Percentiles rank a stretch among this genome's conserved stretches.
phyloP scores from a whole-genome alignment of 345 rosid species.

The Microthlaspi erraticum region DNA sequence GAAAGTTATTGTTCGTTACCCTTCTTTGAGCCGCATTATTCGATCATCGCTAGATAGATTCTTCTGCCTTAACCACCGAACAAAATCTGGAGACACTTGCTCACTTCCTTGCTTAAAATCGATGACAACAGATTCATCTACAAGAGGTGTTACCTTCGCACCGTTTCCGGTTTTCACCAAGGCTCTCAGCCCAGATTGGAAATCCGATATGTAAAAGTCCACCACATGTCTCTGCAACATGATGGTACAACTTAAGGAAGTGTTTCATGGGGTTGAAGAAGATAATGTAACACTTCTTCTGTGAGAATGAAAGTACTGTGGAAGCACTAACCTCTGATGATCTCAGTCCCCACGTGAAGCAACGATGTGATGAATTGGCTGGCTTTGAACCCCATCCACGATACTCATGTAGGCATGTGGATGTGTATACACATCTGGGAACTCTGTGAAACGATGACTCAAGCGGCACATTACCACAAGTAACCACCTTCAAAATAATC shows the following conservation, averaged over 20 bases:
- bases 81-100: conserved; percentile 73
- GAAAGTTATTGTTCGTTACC: conserved; percentile 53
- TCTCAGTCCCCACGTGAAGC: conserved; percentile 48
- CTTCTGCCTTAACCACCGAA: conserved; percentile 84
- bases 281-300: conserved; percentile 13
- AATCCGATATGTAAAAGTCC: conserved; percentile 98
- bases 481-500: conserved; percentile 70
- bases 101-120: conserved; percentile 73
- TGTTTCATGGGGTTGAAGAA: conserved; percentile 25
- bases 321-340: conserved; percentile 56
- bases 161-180: conserved; percentile 92
- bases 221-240: conserved; percentile 87
- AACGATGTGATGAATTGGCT: conserved; percentile 65
- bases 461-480: conserved; percentile 94
- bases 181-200: conserved; percentile 96
- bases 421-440: conserved; percentile 90
- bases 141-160: conserved; percentile 83
- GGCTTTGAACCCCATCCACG: conserved; percentile 84
- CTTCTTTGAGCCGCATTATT: conserved; percentile 90
- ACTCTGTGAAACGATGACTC: conserved; percentile 90
- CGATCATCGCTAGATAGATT: conserved; percentile 91
- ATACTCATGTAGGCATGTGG: conserved; percentile 83
- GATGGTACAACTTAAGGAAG: conserved; percentile 3
- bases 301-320: not conserved
- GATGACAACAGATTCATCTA: conserved; percentile 78